phyloP scores from a whole-genome alignment of 2,329 filamentous ascomycete species.

The Arthroderma sp. region DNA sequence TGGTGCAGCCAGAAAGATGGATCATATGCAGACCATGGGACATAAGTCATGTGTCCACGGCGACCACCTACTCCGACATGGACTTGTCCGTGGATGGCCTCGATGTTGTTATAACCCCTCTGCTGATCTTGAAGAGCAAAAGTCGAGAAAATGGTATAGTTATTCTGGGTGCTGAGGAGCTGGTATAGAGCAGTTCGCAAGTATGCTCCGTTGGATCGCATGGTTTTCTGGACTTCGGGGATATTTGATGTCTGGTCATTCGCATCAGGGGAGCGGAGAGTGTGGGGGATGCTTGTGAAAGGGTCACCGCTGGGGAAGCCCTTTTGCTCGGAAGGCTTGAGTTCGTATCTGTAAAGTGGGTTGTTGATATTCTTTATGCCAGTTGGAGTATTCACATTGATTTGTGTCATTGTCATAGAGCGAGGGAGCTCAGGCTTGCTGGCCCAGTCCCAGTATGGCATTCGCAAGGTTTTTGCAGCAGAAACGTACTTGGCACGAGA shows the following conservation, averaged over 20 bases:
- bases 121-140: slow-evolving; percentile 8
- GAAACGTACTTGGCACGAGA: slow-evolving; percentile 35
- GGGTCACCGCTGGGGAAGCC: slow-evolving; percentile 13
- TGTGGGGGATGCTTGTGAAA: slow-evolving; percentile 4
- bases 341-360: slow-evolving; percentile 34
- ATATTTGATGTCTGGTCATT: slow-evolving; percentile 9
- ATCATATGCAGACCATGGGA: slow-evolving; percentile 63
- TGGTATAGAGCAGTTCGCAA: slow-evolving; percentile 16
- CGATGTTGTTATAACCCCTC: slow-evolving; percentile 20
- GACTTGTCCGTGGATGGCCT: slow-evolving; percentile 35
- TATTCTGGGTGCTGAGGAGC: slow-evolving; percentile 15
- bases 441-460: slow-evolving; percentile 41
- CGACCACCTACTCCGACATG: slow-evolving; percentile 42
- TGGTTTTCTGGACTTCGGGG: slow-evolving; percentile 7
- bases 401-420: slow-evolving; percentile 25
- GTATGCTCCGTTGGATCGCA: slow-evolving; percentile 13
- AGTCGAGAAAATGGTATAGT: slow-evolving; percentile 19
- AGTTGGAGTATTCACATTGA: slow-evolving; percentile 31
- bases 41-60: slow-evolving; percentile 56
- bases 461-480: slow-evolving; percentile 30
- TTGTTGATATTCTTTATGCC: slow-evolving; percentile 29
- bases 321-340: slow-evolving; percentile 10
- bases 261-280: slow-evolving; percentile 12
- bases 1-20: slow-evolving; percentile 71
- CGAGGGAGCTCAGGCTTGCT: slow-evolving; percentile 19